phyloP scores from a whole-genome alignment of 495 filamentous ascomycete genomes.

The Gamarada debralockiae region DNA sequence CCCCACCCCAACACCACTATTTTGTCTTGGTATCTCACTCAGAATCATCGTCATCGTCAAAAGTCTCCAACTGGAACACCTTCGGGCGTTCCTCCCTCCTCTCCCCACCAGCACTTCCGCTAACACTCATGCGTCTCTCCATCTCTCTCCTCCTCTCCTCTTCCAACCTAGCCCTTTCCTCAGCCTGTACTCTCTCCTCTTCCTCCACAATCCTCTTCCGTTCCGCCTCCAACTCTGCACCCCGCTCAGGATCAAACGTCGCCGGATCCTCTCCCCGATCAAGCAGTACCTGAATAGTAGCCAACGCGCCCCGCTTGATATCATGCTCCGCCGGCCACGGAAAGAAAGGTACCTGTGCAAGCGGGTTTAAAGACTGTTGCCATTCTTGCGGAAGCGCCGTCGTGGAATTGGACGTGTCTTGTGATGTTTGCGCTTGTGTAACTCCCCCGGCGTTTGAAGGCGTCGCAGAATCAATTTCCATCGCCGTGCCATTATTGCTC shows the following conservation, averaged over 20 bases:
- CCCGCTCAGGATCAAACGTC: conserved; percentile 49
- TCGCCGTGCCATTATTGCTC: conserved; percentile 5
- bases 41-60: conserved; percentile 48
- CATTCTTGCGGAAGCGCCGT: not conserved
- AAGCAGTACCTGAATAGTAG: conserved; percentile 48
- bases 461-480: conserved; percentile 16
- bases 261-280: conserved; percentile 54
- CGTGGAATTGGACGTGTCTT: not conserved
- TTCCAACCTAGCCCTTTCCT: conserved; percentile 25
- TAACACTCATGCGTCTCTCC: conserved; percentile 35
- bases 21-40: not conserved
- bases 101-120: conserved; percentile 3
- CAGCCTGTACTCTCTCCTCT: conserved; percentile 33
- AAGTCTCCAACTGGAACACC: conserved; percentile 40
- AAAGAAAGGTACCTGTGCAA: conserved; percentile 42
- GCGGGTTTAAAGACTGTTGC: conserved; percentile 9
- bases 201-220: conserved; percentile 40
- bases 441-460: not conserved
- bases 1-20: too few species aligned
- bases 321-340: conserved; percentile 67
- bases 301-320: conserved; percentile 61
- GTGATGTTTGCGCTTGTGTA: conserved; percentile 8
- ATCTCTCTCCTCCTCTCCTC: conserved; percentile 21
- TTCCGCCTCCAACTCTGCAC: conserved; percentile 41
- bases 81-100: conserved; percentile 39